Evolutionary conservation across 2,329 filamentous ascomycete species (phyloP).

Genomic region (Trichophaea hybrida): DNA sequence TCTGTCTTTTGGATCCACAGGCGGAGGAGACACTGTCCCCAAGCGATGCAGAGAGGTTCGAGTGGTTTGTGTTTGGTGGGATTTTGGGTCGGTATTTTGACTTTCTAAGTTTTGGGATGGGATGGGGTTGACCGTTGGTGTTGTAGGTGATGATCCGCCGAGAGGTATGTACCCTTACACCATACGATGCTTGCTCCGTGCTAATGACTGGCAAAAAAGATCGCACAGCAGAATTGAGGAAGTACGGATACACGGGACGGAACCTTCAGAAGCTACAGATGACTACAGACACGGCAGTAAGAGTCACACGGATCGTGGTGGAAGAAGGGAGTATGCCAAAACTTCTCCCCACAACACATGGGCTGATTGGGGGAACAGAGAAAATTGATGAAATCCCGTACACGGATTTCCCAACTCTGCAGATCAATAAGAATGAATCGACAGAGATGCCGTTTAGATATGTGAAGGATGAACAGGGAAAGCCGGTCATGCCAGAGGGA

Average conservation of each 20-base stretch:
- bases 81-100: slow-evolving; percentile 56
- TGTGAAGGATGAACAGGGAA: slow-evolving; percentile 57
- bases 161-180: slow-evolving; percentile 46
- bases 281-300: slow-evolving; percentile 94
- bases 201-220: slow-evolving; percentile 44
- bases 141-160: slow-evolving; percentile 75
- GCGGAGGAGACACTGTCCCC: slow-evolving; percentile 69
- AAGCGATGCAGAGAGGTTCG: slow-evolving; percentile 62
- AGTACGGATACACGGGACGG: slow-evolving; percentile 80
- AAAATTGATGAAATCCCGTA: slow-evolving; percentile 56
- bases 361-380: not conserved
- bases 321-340: slow-evolving; percentile 57
- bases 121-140: not conserved
- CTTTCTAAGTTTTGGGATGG: not conserved
- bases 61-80: slow-evolving; percentile 87
- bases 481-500: slow-evolving; percentile 87
- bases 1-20: slow-evolving; percentile 80
- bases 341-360: not conserved
- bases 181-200: not conserved
- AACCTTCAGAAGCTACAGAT: slow-evolving; percentile 86
- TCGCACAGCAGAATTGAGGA: slow-evolving; percentile 84
- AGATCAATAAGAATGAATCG: slow-evolving; percentile 80
- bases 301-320: slow-evolving; percentile 79
- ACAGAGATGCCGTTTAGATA: slow-evolving; percentile 98
- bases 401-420: slow-evolving; percentile 76